phyloP scores from a whole-genome alignment of 148 eudicot species.

The Vaccinium darrowii region DNA sequence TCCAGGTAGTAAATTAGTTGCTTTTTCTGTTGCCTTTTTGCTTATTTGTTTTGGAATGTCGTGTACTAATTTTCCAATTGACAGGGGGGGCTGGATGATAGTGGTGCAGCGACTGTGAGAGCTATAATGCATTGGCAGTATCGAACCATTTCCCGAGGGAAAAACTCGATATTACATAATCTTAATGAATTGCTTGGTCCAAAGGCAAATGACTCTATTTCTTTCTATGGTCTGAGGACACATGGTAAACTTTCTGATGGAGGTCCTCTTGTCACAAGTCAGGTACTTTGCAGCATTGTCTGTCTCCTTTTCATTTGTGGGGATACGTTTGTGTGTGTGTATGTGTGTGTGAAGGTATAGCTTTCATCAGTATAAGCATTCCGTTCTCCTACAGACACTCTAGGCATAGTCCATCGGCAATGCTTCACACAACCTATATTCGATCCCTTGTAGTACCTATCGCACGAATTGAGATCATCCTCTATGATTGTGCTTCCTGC shows the following conservation, averaged over 20 bases:
- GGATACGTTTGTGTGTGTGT: neutral
- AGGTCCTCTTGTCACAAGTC: slow-evolving; percentile 81
- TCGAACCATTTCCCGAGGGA: slow-evolving; percentile 88
- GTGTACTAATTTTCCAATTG: slow-evolving; percentile 9
- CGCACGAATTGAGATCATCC: neutral
- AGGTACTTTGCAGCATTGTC: slow-evolving; percentile 45
- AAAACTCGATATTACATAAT: slow-evolving; percentile 79
- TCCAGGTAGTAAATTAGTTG: slow-evolving; percentile 62
- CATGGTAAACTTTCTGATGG: slow-evolving; percentile 75
- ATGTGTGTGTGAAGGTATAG: neutral
- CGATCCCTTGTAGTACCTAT: neutral
- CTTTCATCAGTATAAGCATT: neutral
- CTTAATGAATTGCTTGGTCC: slow-evolving; percentile 69
- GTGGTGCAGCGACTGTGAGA: slow-evolving; percentile 97
- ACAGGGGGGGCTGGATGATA: slow-evolving; percentile 98
- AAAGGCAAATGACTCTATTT: slow-evolving; percentile 75
- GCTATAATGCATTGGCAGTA: slow-evolving; percentile 99
- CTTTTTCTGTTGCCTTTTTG: neutral
- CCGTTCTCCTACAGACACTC: neutral
- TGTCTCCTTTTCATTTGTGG: slow-evolving; percentile 8
- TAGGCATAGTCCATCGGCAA: neutral
- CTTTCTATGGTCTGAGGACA: slow-evolving; percentile 91
- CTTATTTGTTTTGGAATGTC: neutral
- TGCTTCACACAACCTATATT: neutral
- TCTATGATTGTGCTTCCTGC: neutral